Conservation (phyloP, 441 rosid genomes). For the Metrosideros polymorpha region DNA sequence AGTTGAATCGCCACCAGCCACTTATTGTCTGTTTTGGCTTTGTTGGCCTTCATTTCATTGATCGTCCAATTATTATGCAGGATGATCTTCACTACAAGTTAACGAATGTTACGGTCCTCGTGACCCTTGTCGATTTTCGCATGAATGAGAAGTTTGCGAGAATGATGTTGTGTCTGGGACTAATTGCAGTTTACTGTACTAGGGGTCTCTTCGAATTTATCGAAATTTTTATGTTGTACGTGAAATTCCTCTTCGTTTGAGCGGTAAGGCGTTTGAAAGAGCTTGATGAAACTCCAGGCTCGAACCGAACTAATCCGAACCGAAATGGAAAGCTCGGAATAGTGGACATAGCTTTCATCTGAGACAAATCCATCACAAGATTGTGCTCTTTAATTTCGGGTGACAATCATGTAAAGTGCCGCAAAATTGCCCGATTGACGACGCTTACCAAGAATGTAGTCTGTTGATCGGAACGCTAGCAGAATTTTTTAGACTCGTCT, state of each 20-base stretch:
- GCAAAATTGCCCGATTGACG: not conserved
- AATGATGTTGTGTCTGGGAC: not conserved
- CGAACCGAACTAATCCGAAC: not conserved
- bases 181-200: not conserved
- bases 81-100: not conserved
- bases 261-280: not conserved
- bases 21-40: not conserved
- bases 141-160: not conserved
- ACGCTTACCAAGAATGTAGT: not conserved
- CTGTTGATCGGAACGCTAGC: not conserved
- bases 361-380: not conserved
- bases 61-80: not conserved
- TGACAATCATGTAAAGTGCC: not conserved
- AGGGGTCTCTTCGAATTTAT: not conserved
- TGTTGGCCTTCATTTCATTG: not conserved
- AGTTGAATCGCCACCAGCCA: not conserved
- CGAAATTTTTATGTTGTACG: fast-evolving
- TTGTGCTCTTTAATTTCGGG: not conserved
- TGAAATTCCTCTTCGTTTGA: not conserved
- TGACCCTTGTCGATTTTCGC: not conserved
- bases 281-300: not conserved
- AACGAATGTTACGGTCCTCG: not conserved
- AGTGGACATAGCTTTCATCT: not conserved
- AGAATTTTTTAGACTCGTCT: not conserved
- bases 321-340: not conserved